phyloP scores from a whole-genome alignment of 129 eudicot genomes.

The Tagetes erecta region DNA sequence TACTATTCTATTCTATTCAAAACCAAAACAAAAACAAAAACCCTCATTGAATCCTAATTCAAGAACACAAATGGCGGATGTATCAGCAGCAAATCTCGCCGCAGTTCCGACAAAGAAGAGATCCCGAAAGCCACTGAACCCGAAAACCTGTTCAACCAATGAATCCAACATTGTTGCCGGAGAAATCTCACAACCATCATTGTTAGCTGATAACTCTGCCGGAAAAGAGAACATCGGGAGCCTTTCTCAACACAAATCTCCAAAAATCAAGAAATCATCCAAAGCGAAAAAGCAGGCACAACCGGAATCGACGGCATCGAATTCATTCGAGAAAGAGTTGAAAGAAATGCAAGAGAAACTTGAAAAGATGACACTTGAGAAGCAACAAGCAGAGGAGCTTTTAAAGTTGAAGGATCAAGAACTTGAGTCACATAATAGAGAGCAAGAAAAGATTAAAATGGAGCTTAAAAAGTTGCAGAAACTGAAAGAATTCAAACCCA shows the following conservation, averaged over 20 bases:
- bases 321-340: conserved; percentile 61
- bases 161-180: conserved; percentile 67
- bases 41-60: conserved; percentile 11
- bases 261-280: conserved; percentile 40
- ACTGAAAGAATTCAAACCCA: conserved; percentile 86
- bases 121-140: conserved; percentile 63
- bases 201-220: conserved; percentile 23
- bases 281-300: conserved; percentile 35
- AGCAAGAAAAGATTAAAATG: conserved; percentile 73
- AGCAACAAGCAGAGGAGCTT: conserved; percentile 74
- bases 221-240: conserved; percentile 64
- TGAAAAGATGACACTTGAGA: conserved; percentile 70
- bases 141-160: conserved; percentile 49
- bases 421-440: conserved; percentile 46
- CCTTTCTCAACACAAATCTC: conserved; percentile 50
- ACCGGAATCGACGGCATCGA: not conserved
- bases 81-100: conserved; percentile 30
- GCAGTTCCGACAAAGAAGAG: conserved; percentile 58
- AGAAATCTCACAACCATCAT: conserved; percentile 30
- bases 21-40: conserved; percentile 8
- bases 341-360: conserved; percentile 85
- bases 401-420: conserved; percentile 73
- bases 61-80: conserved; percentile 54
- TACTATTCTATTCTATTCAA: not conserved
- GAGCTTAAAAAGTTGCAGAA: conserved; percentile 94